phyloP scores from a whole-genome alignment of 129 eudicot genomes.

The Oenanthe sinensis region DNA sequence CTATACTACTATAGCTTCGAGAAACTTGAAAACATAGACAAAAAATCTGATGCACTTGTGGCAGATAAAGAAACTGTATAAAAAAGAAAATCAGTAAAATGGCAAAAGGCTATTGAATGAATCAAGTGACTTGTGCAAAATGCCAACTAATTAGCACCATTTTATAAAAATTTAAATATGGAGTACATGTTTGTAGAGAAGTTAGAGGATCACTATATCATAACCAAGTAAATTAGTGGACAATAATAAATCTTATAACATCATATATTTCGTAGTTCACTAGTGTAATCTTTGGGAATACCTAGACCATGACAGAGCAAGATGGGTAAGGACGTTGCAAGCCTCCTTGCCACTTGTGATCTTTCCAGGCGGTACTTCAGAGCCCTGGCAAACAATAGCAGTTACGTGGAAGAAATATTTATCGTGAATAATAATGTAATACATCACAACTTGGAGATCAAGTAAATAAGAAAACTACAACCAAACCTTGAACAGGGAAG shows the following conservation, averaged over 20 bases:
- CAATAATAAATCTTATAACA: background rate
- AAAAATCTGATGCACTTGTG: background rate
- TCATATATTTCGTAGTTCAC: background rate
- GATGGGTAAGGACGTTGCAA: conserved; percentile 58
- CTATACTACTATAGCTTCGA: background rate
- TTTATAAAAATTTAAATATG: background rate
- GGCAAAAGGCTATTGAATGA: background rate
- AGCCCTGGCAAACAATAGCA: conserved; percentile 27
- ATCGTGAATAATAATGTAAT: background rate
- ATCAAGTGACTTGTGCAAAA: background rate
- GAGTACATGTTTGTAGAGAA: background rate
- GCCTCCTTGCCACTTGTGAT: conserved; percentile 51
- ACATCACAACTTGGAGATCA: background rate
- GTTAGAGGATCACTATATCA: background rate
- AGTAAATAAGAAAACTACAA: conserved; percentile 6
- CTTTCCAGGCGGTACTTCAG: conserved; percentile 42
- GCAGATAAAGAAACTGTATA: background rate
- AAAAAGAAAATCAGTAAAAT: background rate
- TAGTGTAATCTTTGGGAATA: conserved; percentile 17
- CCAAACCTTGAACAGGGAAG: conserved; percentile 52
- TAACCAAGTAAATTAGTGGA: background rate
- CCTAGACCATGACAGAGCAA: conserved; percentile 80
- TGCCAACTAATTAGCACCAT: background rate
- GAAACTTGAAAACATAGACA: background rate
- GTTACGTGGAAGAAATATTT: conserved; percentile 15